Conservation (phyloP, 1,284 basidiomycete genomes). For the Fomitopsis schrenkii region DNA sequence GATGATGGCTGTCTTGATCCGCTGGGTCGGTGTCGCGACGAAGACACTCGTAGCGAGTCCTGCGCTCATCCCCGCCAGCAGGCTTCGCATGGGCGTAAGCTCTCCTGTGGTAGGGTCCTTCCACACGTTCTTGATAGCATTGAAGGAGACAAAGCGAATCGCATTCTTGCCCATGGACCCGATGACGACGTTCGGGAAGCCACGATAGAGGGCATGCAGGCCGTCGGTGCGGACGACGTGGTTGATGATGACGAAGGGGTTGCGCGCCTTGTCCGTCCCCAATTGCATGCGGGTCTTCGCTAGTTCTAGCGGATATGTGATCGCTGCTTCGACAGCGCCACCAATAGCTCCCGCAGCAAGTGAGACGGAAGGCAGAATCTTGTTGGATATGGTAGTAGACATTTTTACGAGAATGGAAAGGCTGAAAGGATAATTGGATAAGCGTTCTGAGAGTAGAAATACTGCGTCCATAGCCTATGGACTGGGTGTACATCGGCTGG, state of each 20-base stretch:
- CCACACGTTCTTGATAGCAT: slow-evolving; percentile 1
- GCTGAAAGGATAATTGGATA: background rate
- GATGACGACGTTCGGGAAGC: background rate
- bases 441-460: too few species aligned
- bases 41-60: background rate
- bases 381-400: background rate
- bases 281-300: background rate
- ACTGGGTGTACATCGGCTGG: too few species aligned
- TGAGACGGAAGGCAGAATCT: background rate
- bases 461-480: too few species aligned
- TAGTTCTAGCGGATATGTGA: background rate
- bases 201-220: background rate
- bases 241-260: background rate
- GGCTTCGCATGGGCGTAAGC: background rate
- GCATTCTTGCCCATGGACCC: slow-evolving; percentile 1
- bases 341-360: background rate
- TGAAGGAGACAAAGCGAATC: background rate
- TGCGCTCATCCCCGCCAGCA: background rate
- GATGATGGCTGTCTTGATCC: background rate
- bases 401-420: background rate
- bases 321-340: background rate
- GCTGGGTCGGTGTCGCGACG: background rate
- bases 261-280: background rate
- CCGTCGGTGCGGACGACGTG: background rate
- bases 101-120: background rate